phyloP scores from a whole-genome alignment of 768 basidiomycete species.

The Porphyrellus cyaneotinctus region DNA sequence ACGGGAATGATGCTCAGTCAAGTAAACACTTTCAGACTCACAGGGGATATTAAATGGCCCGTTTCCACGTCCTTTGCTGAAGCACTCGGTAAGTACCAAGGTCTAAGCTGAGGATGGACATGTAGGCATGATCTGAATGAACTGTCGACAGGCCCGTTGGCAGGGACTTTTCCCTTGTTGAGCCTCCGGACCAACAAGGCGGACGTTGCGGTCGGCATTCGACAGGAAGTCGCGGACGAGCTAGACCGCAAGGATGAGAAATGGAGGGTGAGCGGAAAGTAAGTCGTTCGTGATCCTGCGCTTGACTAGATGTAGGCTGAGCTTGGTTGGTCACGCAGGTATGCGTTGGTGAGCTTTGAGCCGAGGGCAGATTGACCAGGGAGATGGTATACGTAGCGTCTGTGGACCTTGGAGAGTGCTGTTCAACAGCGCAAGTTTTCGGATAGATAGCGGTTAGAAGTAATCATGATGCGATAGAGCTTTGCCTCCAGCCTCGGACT shows the following conservation, averaged over 20 bases:
- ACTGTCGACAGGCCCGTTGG: slow-evolving; percentile 57
- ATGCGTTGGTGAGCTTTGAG: slow-evolving; percentile 31
- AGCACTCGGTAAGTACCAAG: slow-evolving; percentile 56
- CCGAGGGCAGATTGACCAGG: slow-evolving; percentile 6
- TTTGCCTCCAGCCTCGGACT: no score
- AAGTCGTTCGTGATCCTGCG: slow-evolving; percentile 7
- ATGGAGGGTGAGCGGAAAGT: slow-evolving; percentile 84
- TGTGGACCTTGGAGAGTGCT: no score
- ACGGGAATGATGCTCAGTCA: neutral
- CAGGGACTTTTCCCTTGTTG: slow-evolving; percentile 74
- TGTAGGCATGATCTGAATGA: slow-evolving; percentile 1
- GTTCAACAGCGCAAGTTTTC: no score
- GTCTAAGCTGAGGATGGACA: neutral
- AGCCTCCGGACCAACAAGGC: slow-evolving; percentile 94
- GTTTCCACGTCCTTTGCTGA: slow-evolving; percentile 67
- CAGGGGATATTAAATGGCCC: slow-evolving; percentile 88
- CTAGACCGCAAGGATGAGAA: slow-evolving; percentile 62
- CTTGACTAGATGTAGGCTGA: neutral
- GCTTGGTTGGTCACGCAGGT: slow-evolving; percentile 12
- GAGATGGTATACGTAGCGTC: no score
- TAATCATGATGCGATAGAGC: no score
- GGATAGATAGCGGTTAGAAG: no score
- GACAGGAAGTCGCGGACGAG: slow-evolving; percentile 58
- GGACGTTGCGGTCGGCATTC: slow-evolving; percentile 84
- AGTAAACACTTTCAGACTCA: slow-evolving; percentile 52